Conservation (phyloP, 495 filamentous ascomycete genomes). For the Podospora anserina region DNA sequence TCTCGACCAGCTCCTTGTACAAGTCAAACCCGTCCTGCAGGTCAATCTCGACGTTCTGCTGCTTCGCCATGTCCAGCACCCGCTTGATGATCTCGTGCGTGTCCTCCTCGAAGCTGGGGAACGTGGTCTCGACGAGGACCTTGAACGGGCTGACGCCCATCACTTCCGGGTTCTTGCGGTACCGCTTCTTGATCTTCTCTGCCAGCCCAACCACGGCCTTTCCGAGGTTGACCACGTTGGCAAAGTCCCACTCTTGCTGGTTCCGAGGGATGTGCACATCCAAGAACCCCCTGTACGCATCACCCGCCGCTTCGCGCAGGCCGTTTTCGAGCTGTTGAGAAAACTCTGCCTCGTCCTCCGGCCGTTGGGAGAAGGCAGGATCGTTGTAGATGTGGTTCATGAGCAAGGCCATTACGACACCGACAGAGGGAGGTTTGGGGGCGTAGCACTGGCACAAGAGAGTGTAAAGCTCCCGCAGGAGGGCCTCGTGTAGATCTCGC, state of each 20-base stretch:
- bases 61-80: constrained; percentile 68
- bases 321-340: constrained; percentile 65
- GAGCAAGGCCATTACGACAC: constrained; percentile 77
- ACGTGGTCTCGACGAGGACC: constrained; percentile 75
- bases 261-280: constrained; percentile 69
- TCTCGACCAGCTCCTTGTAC: constrained; percentile 80
- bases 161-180: constrained; percentile 79
- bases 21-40: constrained; percentile 92
- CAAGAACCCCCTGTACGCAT: constrained; percentile 70
- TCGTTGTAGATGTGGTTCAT: constrained; percentile 80
- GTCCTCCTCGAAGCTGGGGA: constrained; percentile 87
- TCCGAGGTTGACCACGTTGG: constrained; percentile 81
- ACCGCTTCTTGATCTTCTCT: constrained; percentile 86
- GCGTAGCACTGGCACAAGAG: constrained; percentile 85
- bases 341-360: constrained; percentile 67
- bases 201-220: constrained; percentile 78
- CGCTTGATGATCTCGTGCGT: constrained; percentile 74
- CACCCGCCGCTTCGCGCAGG: constrained; percentile 66
- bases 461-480: constrained; percentile 85
- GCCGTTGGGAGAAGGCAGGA: constrained; percentile 64
- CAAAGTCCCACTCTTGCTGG: constrained; percentile 77
- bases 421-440: constrained; percentile 72
- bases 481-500: constrained; percentile 69
- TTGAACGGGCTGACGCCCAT: constrained; percentile 85
- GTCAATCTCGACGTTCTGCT: constrained; percentile 67